Conservation (phyloP, 805 yeast genomes). For the Sugiyamaella americana region DNA sequence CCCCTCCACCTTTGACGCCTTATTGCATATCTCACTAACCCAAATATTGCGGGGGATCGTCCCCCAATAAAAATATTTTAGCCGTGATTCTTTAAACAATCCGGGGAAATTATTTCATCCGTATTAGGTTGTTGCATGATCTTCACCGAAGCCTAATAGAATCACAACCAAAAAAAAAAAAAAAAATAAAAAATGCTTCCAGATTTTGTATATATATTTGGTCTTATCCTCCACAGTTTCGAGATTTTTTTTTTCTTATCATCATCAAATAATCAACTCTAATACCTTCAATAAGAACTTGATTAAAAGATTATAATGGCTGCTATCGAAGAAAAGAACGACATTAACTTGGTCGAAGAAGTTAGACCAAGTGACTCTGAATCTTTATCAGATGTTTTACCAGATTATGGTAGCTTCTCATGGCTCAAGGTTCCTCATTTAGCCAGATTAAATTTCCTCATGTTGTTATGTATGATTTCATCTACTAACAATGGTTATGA, state of each 20-base stretch:
- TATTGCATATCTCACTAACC: no score
- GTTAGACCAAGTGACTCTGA: not conserved
- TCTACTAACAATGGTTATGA: conserved; percentile 17
- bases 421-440: conserved; percentile 13
- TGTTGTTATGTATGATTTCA: conserved; percentile 10
- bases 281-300: no score
- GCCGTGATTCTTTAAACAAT: not conserved
- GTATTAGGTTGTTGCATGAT: not conserved
- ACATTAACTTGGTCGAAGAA: not conserved
- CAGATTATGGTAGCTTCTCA: conserved; percentile 6
- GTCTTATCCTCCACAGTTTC: not conserved
- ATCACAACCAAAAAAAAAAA: no score
- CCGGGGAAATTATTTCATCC: not conserved
- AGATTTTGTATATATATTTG: not conserved
- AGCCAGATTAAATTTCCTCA: conserved; percentile 4
- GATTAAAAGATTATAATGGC: no score
- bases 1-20: no score
- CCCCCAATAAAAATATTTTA: not conserved
- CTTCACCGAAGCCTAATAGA: no score
- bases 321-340: not conserved
- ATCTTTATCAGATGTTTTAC: conserved; percentile 8
- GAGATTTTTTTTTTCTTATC: not conserved
- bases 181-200: not conserved
- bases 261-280: not conserved
- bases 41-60: not conserved